phyloP scores from a whole-genome alignment of 371 early-diverging fungal genomes.

The Coemansia sp. region DNA sequence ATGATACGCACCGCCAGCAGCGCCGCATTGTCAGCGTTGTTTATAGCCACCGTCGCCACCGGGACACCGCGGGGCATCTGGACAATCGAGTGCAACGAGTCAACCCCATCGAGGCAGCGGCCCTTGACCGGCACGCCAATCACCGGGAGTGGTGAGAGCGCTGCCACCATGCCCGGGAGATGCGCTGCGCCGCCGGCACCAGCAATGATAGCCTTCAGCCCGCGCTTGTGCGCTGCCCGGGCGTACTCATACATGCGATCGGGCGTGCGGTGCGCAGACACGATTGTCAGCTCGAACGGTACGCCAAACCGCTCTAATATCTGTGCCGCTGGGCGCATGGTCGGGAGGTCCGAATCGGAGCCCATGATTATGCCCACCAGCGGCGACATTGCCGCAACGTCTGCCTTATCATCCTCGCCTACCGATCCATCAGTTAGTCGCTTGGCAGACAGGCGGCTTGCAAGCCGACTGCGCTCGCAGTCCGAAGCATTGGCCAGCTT shows the following conservation, averaged over 20 bases:
- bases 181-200: conserved; percentile 98
- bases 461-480: conserved; percentile 24
- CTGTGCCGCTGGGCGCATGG: conserved; percentile 85
- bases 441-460: conserved; percentile 13
- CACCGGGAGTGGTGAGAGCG: conserved; percentile 92
- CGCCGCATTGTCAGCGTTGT: conserved; percentile 94
- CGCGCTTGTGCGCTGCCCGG: conserved; percentile 79
- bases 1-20: conserved; percentile 92
- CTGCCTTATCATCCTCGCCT: conserved; percentile 21
- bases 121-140: conserved; percentile 96
- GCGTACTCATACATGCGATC: conserved; percentile 91
- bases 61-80: conserved; percentile 99
- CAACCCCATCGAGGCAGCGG: conserved; percentile 90
- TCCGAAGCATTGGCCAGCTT: conserved; percentile 34
- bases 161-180: conserved; percentile 98
- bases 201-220: conserved; percentile 93
- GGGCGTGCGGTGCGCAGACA: conserved; percentile 96
- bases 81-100: conserved; percentile 93
- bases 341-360: conserved; percentile 93
- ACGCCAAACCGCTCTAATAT: conserved; percentile 85
- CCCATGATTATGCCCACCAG: conserved; percentile 97
- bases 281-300: conserved; percentile 92
- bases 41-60: conserved; percentile 96
- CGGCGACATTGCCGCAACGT: conserved; percentile 54
- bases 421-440: conserved; percentile 22